These are phyloP conservation scores for Dactylonectria macrodidyma DNA, from an alignment of 2,329 filamentous ascomycete genomes.

Conservation along the genomic window DNA sequence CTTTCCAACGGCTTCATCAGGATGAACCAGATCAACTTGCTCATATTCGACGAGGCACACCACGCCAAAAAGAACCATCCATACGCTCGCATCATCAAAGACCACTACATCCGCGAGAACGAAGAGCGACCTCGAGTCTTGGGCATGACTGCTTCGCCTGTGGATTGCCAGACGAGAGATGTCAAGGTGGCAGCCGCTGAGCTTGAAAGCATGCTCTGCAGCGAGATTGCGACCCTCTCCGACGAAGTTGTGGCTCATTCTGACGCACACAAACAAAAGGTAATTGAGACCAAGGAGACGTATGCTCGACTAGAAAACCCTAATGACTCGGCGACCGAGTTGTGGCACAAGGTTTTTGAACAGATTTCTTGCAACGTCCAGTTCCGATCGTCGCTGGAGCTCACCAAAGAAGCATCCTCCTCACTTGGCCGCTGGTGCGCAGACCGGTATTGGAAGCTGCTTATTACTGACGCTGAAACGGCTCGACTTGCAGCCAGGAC, in stretches of 20 bases:
- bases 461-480: slow-evolving; percentile 74
- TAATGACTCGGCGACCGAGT: slow-evolving; percentile 70
- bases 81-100: slow-evolving; percentile 91
- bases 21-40: slow-evolving; percentile 87
- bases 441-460: slow-evolving; percentile 84
- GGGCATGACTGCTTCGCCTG: slow-evolving; percentile 97
- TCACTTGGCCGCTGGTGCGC: slow-evolving; percentile 88
- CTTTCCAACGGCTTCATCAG: slow-evolving; percentile 84
- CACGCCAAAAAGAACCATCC: slow-evolving; percentile 95
- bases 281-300: slow-evolving; percentile 67
- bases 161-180: slow-evolving; percentile 82
- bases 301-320: slow-evolving; percentile 63
- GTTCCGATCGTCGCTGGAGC: slow-evolving; percentile 72
- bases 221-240: slow-evolving; percentile 83
- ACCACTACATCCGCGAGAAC: slow-evolving; percentile 77
- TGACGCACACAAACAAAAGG: slow-evolving; percentile 51
- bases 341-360: slow-evolving; percentile 71
- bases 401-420: slow-evolving; percentile 71
- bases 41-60: slow-evolving; percentile 97
- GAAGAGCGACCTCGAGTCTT: slow-evolving; percentile 81
- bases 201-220: slow-evolving; percentile 84
- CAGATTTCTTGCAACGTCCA: slow-evolving; percentile 58
- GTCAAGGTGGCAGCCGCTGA: slow-evolving; percentile 78
- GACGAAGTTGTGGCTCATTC: slow-evolving; percentile 53
- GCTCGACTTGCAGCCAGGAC: slow-evolving; percentile 73